A percentile compares a stretch with the other conserved stretches of the same genome.
Evolutionary conservation across 2,329 filamentous ascomycete genomes (phyloP).

Genomic region (Nemania serpens): DNA sequence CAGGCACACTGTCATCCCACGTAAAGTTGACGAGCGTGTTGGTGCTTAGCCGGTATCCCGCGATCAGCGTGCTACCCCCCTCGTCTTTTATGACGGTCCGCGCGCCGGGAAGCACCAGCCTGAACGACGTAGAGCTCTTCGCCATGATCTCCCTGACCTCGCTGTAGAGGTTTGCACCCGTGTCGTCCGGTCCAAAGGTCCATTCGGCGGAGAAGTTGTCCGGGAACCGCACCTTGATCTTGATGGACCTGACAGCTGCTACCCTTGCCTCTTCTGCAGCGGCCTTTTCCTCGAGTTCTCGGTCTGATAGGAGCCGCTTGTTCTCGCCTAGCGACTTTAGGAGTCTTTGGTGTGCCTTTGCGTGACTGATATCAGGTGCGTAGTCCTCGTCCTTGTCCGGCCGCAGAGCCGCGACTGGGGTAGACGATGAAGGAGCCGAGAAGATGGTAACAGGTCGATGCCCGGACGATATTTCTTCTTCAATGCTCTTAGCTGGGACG

Average conservation of each 20-base stretch:
- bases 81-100: slow-evolving; percentile 56
- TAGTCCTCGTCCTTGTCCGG: slow-evolving; percentile 75
- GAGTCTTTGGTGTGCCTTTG: slow-evolving; percentile 72
- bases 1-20: slow-evolving; percentile 38
- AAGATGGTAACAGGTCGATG: slow-evolving; percentile 70
- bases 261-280: slow-evolving; percentile 68
- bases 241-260: slow-evolving; percentile 68
- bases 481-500: slow-evolving; percentile 39
- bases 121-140: slow-evolving; percentile 68
- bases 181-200: slow-evolving; percentile 70
- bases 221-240: slow-evolving; percentile 83
- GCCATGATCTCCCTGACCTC: slow-evolving; percentile 76
- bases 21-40: slow-evolving; percentile 69
- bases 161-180: slow-evolving; percentile 71
- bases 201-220: slow-evolving; percentile 80
- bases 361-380: slow-evolving; percentile 75
- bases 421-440: slow-evolving; percentile 73
- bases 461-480: slow-evolving; percentile 33
- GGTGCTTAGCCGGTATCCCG: slow-evolving; percentile 70
- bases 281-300: slow-evolving; percentile 74
- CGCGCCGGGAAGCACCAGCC: slow-evolving; percentile 66
- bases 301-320: slow-evolving; percentile 78
- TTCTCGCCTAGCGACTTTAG: slow-evolving; percentile 69
- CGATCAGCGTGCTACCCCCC: slow-evolving; percentile 65
- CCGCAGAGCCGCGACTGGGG: slow-evolving; percentile 73